Conservation (phyloP, 2,329 filamentous ascomycete genomes). For the Alternaria sp. region DNA sequence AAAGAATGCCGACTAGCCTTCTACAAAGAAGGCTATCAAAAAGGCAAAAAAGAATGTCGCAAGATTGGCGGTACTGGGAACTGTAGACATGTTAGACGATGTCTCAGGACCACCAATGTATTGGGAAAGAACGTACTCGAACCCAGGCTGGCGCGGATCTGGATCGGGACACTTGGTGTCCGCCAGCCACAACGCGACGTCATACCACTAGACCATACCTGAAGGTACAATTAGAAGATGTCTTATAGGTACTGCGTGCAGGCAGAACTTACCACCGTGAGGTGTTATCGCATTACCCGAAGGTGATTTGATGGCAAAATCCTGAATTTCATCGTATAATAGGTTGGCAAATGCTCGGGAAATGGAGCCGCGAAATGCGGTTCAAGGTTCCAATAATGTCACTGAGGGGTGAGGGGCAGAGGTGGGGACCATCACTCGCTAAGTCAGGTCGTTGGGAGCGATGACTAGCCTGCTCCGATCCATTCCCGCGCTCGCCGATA, state of each 20-base stretch:
- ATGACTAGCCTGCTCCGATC: conserved; percentile 18
- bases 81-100: conserved; percentile 28
- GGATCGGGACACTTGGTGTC: conserved; percentile 22
- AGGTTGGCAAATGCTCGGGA: not conserved
- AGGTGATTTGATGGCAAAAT: not conserved
- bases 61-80: conserved; percentile 37
- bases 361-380: not conserved
- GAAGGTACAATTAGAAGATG: not conserved
- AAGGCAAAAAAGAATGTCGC: conserved; percentile 23
- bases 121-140: conserved; percentile 27
- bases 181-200: conserved; percentile 42
- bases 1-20: not conserved
- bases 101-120: conserved; percentile 18
- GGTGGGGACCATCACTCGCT: not conserved
- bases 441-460: not conserved
- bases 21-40: not conserved
- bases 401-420: not conserved
- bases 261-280: not conserved
- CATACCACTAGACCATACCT: conserved; percentile 41
- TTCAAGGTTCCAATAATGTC: not conserved
- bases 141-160: conserved; percentile 41
- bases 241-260: not conserved
- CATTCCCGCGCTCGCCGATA: conserved; percentile 25
- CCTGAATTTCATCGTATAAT: not conserved
- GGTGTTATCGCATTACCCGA: not conserved